Percentiles rank a stretch among this genome's conserved stretches.
These are phyloP conservation scores for Brettanomyces bruxellensis DNA, from an alignment of 805 yeast genomes.

Conservation along the genomic window DNA sequence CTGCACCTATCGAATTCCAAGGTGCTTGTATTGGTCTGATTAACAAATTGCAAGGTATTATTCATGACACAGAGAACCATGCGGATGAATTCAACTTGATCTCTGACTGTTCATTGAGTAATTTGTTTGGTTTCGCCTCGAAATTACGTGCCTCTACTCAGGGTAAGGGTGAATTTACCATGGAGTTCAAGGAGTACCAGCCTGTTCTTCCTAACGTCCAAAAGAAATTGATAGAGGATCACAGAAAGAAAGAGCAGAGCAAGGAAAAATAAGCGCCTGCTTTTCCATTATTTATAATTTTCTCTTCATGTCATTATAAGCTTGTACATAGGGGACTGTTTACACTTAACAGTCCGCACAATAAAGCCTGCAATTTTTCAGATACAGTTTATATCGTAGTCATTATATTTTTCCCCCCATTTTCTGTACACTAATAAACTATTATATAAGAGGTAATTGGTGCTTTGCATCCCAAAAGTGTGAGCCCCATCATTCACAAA, in stretches of 20 bases:
- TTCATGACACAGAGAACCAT: conserved; percentile 88
- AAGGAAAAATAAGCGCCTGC: no score
- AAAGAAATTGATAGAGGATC: conserved; percentile 79
- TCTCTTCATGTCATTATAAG: no score
- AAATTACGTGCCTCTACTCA: conserved; percentile 93
- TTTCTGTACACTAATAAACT: no score
- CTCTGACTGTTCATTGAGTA: conserved; percentile 94
- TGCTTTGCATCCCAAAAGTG: no score
- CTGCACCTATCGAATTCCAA: conserved; percentile 96
- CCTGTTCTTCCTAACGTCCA: conserved; percentile 89
- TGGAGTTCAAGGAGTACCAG: conserved; percentile 88
- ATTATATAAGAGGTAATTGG: no score
- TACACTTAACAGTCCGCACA: no score
- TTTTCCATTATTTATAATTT: no score
- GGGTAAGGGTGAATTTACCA: conserved; percentile 96
- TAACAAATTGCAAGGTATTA: conserved; percentile 87
- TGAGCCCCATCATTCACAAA: no score
- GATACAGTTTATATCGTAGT: background rate
- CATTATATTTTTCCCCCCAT: background rate
- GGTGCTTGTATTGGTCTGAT: conserved; percentile 84
- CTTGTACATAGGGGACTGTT: no score
- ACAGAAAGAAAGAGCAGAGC: conserved; percentile 43
- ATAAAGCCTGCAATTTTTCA: no score
- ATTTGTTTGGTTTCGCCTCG: conserved; percentile 95
- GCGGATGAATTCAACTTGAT: conserved; percentile 88